A percentile compares a stretch with the other conserved stretches of the same genome.
These are phyloP conservation scores for Fusarium scirpi DNA, from an alignment of 2,329 filamentous ascomycete genomes.

Conservation along the genomic window DNA sequence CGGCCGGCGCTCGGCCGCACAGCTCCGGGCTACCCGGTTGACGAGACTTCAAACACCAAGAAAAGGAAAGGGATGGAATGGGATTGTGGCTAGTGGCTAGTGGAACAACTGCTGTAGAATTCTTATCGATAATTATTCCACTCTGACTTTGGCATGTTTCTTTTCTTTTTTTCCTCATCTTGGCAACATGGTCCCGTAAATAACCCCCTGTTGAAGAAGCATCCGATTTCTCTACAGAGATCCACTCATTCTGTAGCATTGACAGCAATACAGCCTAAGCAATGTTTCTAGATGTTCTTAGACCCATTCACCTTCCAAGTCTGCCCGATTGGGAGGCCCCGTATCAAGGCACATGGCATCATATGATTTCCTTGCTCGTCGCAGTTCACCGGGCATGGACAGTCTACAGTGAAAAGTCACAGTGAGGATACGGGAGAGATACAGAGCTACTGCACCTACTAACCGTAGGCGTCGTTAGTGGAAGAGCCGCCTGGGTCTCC, in stretches of 20 bases:
- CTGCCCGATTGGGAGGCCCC: slow-evolving; percentile 40
- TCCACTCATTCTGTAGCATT: slow-evolving; percentile 19
- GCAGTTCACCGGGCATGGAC: neutral
- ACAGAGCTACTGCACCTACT: slow-evolving; percentile 23
- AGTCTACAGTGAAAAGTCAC: neutral
- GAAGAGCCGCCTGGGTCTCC: slow-evolving; percentile 37
- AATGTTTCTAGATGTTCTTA: slow-evolving; percentile 35
- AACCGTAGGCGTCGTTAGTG: slow-evolving; percentile 14
- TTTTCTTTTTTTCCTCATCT: slow-evolving; percentile 9
- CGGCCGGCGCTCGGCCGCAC: slow-evolving; percentile 34
- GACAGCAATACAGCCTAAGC: slow-evolving; percentile 2
- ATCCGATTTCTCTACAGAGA: slow-evolving; percentile 21
- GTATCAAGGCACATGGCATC: slow-evolving; percentile 42
- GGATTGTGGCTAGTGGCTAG: slow-evolving; percentile 23
- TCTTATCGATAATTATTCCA: neutral
- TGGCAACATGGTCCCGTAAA: slow-evolving; percentile 16
- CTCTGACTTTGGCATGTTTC: neutral
- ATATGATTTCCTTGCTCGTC: slow-evolving; percentile 42
- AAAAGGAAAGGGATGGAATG: neutral
- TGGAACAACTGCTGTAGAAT: neutral
- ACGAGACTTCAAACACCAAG: neutral
- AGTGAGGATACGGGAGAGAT: slow-evolving; percentile 4
- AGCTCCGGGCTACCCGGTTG: slow-evolving; percentile 37
- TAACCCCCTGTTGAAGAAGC: slow-evolving; percentile 19
- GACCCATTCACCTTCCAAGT: slow-evolving; percentile 32